A percentile compares a stretch with the other conserved stretches of the same genome.
These are phyloP conservation scores for Penicillium rolfsii DNA, from an alignment of 2,329 filamentous ascomycete genomes.

Conservation along the genomic window DNA sequence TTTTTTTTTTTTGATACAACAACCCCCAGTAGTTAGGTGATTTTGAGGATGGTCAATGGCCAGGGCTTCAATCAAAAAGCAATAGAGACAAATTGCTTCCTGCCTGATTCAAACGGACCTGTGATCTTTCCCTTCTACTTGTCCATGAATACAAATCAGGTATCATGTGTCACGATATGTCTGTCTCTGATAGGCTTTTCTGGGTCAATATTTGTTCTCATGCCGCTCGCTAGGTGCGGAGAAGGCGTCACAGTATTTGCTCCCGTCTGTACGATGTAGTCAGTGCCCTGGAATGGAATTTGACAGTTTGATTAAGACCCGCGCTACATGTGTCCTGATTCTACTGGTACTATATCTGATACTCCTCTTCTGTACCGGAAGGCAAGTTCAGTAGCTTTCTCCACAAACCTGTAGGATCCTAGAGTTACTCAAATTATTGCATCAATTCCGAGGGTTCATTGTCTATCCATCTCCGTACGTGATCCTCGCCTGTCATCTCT, in stretches of 20 bases:
- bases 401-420: background rate
- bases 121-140: background rate
- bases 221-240: background rate
- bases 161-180: background rate
- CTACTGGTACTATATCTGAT: background rate
- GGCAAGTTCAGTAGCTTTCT: too few species aligned
- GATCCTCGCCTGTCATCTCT: background rate
- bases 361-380: background rate
- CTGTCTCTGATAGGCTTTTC: background rate
- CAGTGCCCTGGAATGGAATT: background rate
- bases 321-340: background rate
- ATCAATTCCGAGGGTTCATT: background rate
- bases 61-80: conserved; percentile 19
- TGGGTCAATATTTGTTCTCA: background rate
- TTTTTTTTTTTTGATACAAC: background rate
- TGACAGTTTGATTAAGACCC: background rate
- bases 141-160: background rate
- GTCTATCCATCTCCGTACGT: background rate
- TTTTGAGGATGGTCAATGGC: conserved; percentile 12
- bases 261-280: background rate
- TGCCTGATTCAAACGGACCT: conserved; percentile 3
- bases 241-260: background rate
- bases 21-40: background rate
- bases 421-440: background rate
- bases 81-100: conserved; percentile 12